Percentiles rank a stretch among this genome's conserved stretches.
These are phyloP conservation scores for Fusarium bulbicola DNA, from an alignment of 2,329 filamentous ascomycete genomes.

Conservation along the genomic window DNA sequence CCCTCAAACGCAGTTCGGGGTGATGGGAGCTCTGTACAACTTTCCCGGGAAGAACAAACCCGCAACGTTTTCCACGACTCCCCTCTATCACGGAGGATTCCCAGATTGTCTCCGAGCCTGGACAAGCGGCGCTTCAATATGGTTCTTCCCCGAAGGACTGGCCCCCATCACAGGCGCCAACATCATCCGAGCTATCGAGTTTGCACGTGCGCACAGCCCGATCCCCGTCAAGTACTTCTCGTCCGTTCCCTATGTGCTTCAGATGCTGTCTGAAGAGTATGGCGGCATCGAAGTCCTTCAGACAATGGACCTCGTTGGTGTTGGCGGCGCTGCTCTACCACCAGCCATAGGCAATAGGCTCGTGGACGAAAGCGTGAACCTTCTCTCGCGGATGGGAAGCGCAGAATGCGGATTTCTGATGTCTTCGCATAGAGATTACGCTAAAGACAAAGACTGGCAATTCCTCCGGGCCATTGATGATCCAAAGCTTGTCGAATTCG, in stretches of 20 bases:
- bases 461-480: conserved; percentile 58
- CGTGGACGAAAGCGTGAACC: conserved; percentile 59
- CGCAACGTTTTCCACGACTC: conserved; percentile 71
- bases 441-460: conserved; percentile 66
- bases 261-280: conserved; percentile 58
- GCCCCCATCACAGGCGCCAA: conserved; percentile 66
- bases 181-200: conserved; percentile 57
- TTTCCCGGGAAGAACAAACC: conserved; percentile 48
- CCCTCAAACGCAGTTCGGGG: conserved; percentile 63
- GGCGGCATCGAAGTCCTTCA: conserved; percentile 54
- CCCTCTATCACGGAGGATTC: conserved; percentile 72
- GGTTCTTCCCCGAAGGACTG: conserved; percentile 67
- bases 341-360: conserved; percentile 61
- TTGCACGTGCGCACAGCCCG: conserved; percentile 42
- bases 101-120: conserved; percentile 70
- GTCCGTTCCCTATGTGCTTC: conserved; percentile 67
- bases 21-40: conserved; percentile 62
- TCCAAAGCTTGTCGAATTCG: conserved; percentile 53
- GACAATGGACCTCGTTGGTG: conserved; percentile 68
- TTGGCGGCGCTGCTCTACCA: conserved; percentile 69
- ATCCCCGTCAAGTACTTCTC: conserved; percentile 65
- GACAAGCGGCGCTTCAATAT: conserved; percentile 67
- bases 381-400: conserved; percentile 71
- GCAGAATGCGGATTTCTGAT: conserved; percentile 73
- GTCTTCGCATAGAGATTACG: conserved; percentile 67